Base-by-base conservation (phyloP, 2,329 filamentous ascomycete genomes). In the Catunica adiposa region DNA sequence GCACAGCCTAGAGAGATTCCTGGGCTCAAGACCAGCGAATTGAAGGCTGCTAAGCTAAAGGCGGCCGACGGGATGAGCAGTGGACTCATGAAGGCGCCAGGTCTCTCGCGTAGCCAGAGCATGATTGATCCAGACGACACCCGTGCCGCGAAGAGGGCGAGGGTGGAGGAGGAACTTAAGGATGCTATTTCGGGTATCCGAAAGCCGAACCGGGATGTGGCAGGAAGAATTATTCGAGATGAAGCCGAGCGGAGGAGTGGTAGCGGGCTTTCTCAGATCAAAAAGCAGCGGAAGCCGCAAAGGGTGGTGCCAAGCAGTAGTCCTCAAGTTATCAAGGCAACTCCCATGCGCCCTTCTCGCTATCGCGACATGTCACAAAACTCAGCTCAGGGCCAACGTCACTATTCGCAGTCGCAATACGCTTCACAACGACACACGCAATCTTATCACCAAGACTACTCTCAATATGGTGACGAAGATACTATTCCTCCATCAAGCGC, bases 151-250 rank as follows among this genome's bases (percentile, higher is more conserved):
- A 84, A 79, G 65, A 83, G 83, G 63, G 82, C 80, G 2, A 68
- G 77, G 22, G 74, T 87, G 1, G 80, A 87, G 51, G 78, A 81
- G 26, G 82, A 89, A 63, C 68, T 90, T 34, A 78, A 80, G 61
- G 78, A 86, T 58, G 86, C 86, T 7, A 89, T 92, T 52, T 78
- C 77, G 4, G 77, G 81, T 8, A 66, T 90, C 44, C 82, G 84
- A 65, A 87, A 82, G 66, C 86, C 86, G 1, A 89, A 90, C 62
- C 78, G 86, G 48, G 76, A 79, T 22, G 72, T 84, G 42, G 83
- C 82, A 11, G 80, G 80, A 31, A 82, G 80, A 62, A 76, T 79
- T 38, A 73, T 85, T 56, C 79, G 77, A 2, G 83, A 86, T 60
- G 82, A 79, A 25, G 76, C 79, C 3, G 83, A 88, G 64, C 76